These are phyloP conservation scores for Coprinellus aureogranulatus DNA, from an alignment of 768 basidiomycete species.

Conservation along the genomic window DNA sequence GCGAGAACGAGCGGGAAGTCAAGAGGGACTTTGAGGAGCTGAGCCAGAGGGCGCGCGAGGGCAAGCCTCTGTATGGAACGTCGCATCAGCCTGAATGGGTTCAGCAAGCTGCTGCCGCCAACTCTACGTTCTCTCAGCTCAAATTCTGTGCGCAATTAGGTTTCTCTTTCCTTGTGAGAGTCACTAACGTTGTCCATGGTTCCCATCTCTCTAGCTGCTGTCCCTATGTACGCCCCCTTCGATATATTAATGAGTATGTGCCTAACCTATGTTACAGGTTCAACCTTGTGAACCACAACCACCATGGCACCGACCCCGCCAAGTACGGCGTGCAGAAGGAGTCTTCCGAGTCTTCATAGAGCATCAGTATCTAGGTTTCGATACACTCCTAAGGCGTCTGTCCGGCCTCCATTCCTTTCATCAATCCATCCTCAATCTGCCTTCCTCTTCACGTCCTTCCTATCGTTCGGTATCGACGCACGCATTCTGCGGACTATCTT, in stretches of 20 bases:
- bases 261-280: constrained; percentile 55
- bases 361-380: background rate
- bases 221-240: constrained; percentile 27
- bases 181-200: constrained; percentile 7
- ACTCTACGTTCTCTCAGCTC: constrained; percentile 90
- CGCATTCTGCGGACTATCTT: constrained; percentile 27
- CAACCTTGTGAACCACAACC: constrained; percentile 89
- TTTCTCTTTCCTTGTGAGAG: constrained; percentile 4
- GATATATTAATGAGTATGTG: background rate
- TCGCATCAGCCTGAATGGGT: constrained; percentile 82
- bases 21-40: constrained; percentile 77
- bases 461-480: constrained; percentile 3
- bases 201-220: constrained; percentile 44
- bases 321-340: constrained; percentile 62
- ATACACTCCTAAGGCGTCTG: background rate
- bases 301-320: constrained; percentile 80
- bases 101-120: constrained; percentile 80
- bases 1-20: constrained; percentile 83
- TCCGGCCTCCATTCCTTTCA: background rate
- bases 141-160: constrained; percentile 70
- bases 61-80: constrained; percentile 84
- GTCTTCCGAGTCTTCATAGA: constrained; percentile 20
- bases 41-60: constrained; percentile 66
- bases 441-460: background rate
- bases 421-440: constrained; percentile 2